Percentiles rank a stretch among this genome's conserved stretches.
Conservation (phyloP, 179 eudicot species). For the Beta macrorhiza region DNA sequence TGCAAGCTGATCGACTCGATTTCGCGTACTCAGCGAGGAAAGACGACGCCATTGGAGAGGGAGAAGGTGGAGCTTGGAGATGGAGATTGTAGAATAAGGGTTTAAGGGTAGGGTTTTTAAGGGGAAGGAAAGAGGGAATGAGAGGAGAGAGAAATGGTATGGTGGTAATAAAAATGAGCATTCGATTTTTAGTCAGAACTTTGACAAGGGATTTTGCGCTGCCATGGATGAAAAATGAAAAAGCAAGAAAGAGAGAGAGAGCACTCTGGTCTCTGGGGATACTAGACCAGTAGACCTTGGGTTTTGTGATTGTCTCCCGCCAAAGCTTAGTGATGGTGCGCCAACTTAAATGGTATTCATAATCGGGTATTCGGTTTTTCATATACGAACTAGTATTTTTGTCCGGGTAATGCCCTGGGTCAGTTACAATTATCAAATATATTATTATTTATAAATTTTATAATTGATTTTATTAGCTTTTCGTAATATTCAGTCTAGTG, state of each 20-base stretch:
- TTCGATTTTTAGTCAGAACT: neutral
- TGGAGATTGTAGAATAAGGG: neutral
- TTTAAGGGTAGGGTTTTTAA: slow-evolving; percentile 7
- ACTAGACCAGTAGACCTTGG: neutral
- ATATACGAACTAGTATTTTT: too few species aligned
- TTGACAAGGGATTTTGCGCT: too few species aligned
- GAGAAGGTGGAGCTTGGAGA: neutral
- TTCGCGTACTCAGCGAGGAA: slow-evolving; percentile 75
- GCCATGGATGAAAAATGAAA: too few species aligned
- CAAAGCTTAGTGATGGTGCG: neutral
- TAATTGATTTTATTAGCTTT: too few species aligned
- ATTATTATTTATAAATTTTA: too few species aligned
- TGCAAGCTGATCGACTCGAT: slow-evolving; percentile 65
- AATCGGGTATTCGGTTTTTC: too few species aligned
- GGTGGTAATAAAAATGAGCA: neutral
- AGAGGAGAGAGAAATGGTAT: neutral
- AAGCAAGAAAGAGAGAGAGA: too few species aligned
- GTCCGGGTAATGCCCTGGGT: too few species aligned
- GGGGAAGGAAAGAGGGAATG: neutral
- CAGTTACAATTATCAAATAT: too few species aligned
- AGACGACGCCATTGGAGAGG: slow-evolving; percentile 36
- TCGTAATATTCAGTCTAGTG: too few species aligned
- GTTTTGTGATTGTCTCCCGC: neutral
- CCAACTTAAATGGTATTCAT: too few species aligned
- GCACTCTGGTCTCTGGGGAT: neutral